Base-by-base conservation (phyloP, 2,329 filamentous ascomycete genomes). In the Aureobasidium sp. region DNA sequence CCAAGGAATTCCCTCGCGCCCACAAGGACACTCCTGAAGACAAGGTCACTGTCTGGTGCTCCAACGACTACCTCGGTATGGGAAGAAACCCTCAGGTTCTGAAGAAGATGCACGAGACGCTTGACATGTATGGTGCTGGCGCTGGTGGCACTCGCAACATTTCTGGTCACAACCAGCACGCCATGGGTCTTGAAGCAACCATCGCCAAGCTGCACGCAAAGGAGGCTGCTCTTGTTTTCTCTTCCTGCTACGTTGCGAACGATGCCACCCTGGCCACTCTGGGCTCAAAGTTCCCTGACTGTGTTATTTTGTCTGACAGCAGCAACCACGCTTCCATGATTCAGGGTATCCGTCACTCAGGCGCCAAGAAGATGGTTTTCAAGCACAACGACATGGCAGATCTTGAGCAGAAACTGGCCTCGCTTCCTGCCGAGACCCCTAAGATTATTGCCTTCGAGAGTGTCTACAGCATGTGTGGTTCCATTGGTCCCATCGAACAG, bases 361-460 rank as follows among this genome's bases (percentile, higher is more conserved):
- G 93, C 49, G 92, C 94, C 42, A 93, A 90, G 79, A 99, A 99
- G 82, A 63, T 97, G 76, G 93, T 99, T 30, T 99, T 97, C 84
- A 96, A 95, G 79, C 94, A 99, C 79, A 99, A 99, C 71, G 92
- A 99, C 70, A 77, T 97, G n/a, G 86, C 82, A 45, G 94, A 99
- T 70, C 81, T 99, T 16, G 94, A 99, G 79, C 85, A 85, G 55
- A 97, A 99, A 77, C 81, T 99, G 66, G 91, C 92, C 3, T 89
- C 91, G 13, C 82, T 99, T 45, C 91, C 93, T 0, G 78, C 89
- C 1, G 83, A 94, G 64, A 84, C 90, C 39, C 94, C 94, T 62
- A 99, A 99, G 81, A 96, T 99, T 67, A 99, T 99, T 67, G 94
- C 94, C 2, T 99, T 97, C 67, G 94, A 99, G 78, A 96, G 91